phyloP scores from a whole-genome alignment of 352 stramenopile species.

The Pythium coloratum region DNA sequence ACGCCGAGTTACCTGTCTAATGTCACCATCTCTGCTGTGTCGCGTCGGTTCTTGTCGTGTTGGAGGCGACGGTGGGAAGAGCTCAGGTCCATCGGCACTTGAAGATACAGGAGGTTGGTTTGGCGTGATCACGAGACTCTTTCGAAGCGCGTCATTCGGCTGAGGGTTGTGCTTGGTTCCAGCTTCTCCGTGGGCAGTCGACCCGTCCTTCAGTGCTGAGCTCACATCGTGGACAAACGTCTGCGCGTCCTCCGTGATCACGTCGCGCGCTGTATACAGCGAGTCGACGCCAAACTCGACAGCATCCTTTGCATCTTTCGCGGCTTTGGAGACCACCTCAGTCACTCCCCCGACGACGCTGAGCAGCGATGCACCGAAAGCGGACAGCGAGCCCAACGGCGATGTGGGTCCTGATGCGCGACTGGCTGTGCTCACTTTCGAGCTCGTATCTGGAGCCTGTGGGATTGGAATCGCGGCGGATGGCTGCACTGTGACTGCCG shows the following conservation, averaged over 20 bases:
- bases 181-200: neutral
- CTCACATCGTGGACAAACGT: slow-evolving; percentile 61
- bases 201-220: slow-evolving; percentile 44
- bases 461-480: neutral
- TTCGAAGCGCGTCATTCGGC: neutral
- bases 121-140: neutral
- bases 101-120: neutral
- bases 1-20: slow-evolving; percentile 8
- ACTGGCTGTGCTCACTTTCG: slow-evolving; percentile 1
- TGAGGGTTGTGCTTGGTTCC: slow-evolving; percentile 7
- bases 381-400: slow-evolving; percentile 42
- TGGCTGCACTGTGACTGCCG: neutral
- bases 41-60: slow-evolving; percentile 5
- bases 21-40: neutral
- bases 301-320: slow-evolving; percentile 72
- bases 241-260: slow-evolving; percentile 65
- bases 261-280: slow-evolving; percentile 71
- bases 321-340: slow-evolving; percentile 68
- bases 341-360: slow-evolving; percentile 69
- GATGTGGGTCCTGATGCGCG: slow-evolving; percentile 28
- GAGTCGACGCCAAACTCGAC: slow-evolving; percentile 75
- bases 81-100: slow-evolving; percentile 1
- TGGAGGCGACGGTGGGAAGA: slow-evolving; percentile 28
- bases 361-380: slow-evolving; percentile 57
- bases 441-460: neutral